phyloP scores from a whole-genome alignment of 2,329 filamentous ascomycete species.

The Colletotrichum tropicicola region DNA sequence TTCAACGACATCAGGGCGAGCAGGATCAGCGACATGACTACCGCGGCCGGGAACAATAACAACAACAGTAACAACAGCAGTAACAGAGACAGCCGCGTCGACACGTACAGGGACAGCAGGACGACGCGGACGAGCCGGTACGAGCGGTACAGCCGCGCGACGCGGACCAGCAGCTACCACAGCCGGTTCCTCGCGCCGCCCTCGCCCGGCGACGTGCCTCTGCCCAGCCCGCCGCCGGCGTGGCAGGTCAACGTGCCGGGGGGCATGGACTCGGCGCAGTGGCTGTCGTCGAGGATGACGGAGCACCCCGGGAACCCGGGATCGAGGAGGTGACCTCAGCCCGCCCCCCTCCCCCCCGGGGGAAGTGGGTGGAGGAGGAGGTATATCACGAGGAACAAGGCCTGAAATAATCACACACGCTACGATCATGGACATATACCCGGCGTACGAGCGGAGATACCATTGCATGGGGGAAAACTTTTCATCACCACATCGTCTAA shows the following conservation, averaged over 20 bases:
- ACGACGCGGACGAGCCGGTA: constrained; percentile 2
- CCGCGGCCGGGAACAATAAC: background rate
- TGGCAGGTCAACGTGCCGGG: constrained; percentile 9
- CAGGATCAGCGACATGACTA: background rate
- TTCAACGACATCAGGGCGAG: background rate
- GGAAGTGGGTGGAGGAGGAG: background rate
- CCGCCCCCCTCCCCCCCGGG: too few species aligned
- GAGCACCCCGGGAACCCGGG: constrained; percentile 14
- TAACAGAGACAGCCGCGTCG: background rate
- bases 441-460: background rate
- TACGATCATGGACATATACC: background rate
- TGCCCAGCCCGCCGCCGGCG: constrained; percentile 6
- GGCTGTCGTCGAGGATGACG: constrained; percentile 17
- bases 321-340: background rate
- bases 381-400: background rate
- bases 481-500: background rate
- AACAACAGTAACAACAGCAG: background rate
- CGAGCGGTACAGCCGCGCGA: constrained; percentile 13
- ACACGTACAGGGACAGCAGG: background rate
- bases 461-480: background rate
- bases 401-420: background rate
- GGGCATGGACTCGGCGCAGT: constrained; percentile 16
- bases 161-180: constrained; percentile 10
- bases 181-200: constrained; percentile 19
- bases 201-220: background rate